Evolutionary conservation across 495 filamentous ascomycete genomes (phyloP).

Genomic region (Delitschia confertaspora): DNA sequence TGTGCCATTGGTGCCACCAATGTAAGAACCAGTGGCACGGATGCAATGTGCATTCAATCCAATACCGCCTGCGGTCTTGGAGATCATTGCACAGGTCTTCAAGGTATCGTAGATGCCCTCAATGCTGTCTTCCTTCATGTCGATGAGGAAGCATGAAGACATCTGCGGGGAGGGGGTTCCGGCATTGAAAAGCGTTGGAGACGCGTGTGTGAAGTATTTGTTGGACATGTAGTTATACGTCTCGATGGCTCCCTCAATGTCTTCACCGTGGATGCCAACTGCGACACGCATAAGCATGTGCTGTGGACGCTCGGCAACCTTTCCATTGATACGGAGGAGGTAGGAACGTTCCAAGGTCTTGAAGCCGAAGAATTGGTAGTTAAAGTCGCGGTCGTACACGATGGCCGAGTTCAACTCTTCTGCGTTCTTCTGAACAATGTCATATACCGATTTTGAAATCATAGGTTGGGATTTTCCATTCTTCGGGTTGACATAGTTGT

Average conservation of each 20-base stretch:
- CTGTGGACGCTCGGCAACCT: conserved; percentile 91
- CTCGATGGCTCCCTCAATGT: conserved; percentile 88
- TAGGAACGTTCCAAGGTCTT: conserved; percentile 98
- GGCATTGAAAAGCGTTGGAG: conserved; percentile 94
- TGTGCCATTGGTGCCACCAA: conserved; percentile 91
- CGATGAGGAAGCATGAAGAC: conserved; percentile 94
- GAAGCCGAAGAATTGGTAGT: conserved; percentile 99
- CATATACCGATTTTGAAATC: conserved; percentile 83
- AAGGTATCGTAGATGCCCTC: conserved; percentile 98
- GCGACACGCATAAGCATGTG: conserved; percentile 99
- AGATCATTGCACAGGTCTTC: conserved; percentile 99
- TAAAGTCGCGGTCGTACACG: conserved; percentile 98
- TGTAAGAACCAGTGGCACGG: conserved; percentile 93
- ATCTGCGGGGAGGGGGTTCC: conserved; percentile 89
- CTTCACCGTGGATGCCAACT: conserved; percentile 89
- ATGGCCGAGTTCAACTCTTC: conserved; percentile 97
- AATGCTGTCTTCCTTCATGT: conserved; percentile 98
- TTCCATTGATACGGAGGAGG: conserved; percentile 81
- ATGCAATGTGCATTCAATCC: conserved; percentile 93
- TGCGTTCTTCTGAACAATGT: conserved; percentile 86
- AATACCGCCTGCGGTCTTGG: conserved; percentile 96
- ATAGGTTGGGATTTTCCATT: conserved; percentile 77
- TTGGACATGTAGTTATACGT: conserved; percentile 97
- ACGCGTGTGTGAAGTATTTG: conserved; percentile 97
- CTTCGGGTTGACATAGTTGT: conserved; percentile 94